Conservation (phyloP, 2,329 filamentous ascomycete species). For the Ophiostoma australiae region DNA sequence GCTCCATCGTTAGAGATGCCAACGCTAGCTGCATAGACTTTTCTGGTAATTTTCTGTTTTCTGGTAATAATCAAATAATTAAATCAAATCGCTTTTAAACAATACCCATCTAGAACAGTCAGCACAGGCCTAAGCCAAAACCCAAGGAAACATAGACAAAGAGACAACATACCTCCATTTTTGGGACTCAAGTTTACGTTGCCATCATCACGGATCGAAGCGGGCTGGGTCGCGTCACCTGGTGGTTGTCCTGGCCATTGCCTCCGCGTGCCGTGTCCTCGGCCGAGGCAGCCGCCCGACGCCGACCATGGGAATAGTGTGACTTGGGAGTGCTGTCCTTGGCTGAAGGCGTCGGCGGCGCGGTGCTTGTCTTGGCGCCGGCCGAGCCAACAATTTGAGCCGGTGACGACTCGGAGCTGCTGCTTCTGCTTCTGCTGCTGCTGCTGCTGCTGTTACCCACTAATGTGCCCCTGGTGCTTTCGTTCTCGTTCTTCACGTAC, state of each 20-base stretch:
- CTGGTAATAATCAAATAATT: background rate
- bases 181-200: slow-evolving; percentile 44
- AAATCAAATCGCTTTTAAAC: slow-evolving; percentile 9
- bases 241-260: slow-evolving; percentile 41
- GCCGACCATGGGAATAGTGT: slow-evolving; percentile 33
- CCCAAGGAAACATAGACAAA: background rate
- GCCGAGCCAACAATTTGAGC: slow-evolving; percentile 23
- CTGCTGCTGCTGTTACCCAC: background rate
- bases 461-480: slow-evolving; percentile 10
- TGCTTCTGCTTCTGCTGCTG: background rate
- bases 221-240: slow-evolving; percentile 60
- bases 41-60: background rate
- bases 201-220: slow-evolving; percentile 64
- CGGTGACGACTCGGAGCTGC: slow-evolving; percentile 31
- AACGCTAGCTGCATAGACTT: background rate
- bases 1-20: background rate
- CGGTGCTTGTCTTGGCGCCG: slow-evolving; percentile 9
- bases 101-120: background rate
- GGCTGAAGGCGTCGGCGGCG: slow-evolving; percentile 18
- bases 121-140: background rate
- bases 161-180: slow-evolving; percentile 6
- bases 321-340: slow-evolving; percentile 27
- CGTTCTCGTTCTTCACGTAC: slow-evolving; percentile 12
- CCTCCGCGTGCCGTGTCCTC: slow-evolving; percentile 41
- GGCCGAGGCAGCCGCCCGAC: slow-evolving; percentile 39